Evolutionary conservation across 2,329 filamentous ascomycete genomes (phyloP).

Genomic region (Domatiomyces catenatus): DNA sequence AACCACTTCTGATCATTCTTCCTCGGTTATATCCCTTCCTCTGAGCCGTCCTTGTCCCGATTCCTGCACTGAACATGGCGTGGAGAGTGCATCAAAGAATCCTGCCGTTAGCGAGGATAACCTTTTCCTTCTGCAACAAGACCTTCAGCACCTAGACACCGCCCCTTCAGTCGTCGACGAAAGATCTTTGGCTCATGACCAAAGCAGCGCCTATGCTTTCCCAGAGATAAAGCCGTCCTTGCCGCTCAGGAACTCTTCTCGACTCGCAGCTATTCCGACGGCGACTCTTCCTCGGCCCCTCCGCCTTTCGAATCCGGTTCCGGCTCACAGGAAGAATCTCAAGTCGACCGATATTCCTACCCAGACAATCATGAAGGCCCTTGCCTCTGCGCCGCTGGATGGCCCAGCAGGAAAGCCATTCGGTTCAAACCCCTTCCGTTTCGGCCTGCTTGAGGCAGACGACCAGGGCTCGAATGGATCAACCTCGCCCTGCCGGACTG

Average conservation of each 20-base stretch:
- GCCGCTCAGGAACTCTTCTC: constrained; percentile 9
- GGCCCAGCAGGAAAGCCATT: constrained; percentile 34
- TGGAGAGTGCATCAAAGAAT: constrained; percentile 14
- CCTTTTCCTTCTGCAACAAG: constrained; percentile 24
- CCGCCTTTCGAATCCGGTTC: constrained; percentile 22
- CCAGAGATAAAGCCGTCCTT: constrained; percentile 12
- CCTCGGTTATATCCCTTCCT: not conserved
- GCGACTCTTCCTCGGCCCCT: constrained; percentile 20
- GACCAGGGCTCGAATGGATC: constrained; percentile 25
- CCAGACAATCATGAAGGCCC: constrained; percentile 69
- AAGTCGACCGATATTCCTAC: constrained; percentile 44
- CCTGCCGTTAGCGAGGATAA: constrained; percentile 21
- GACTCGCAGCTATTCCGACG: constrained; percentile 10
- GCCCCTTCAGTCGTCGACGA: constrained; percentile 24
- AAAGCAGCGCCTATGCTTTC: not conserved
- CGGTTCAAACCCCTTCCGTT: constrained; percentile 3
- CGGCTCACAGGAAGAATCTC: constrained; percentile 34
- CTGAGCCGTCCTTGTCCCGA: constrained; percentile 16
- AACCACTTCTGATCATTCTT: not conserved
- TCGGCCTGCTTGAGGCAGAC: constrained; percentile 3
- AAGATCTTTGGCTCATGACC: constrained; percentile 14
- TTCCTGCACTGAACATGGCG: constrained; percentile 14
- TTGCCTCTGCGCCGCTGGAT: constrained; percentile 46
- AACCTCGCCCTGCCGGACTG: constrained; percentile 46
- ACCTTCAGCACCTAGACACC: constrained; percentile 29